Evolutionary conservation across 2,329 filamentous ascomycete genomes (phyloP), one percentile per base, ranked within the genome.

Genomic region (Falciphora oryzae): DNA sequence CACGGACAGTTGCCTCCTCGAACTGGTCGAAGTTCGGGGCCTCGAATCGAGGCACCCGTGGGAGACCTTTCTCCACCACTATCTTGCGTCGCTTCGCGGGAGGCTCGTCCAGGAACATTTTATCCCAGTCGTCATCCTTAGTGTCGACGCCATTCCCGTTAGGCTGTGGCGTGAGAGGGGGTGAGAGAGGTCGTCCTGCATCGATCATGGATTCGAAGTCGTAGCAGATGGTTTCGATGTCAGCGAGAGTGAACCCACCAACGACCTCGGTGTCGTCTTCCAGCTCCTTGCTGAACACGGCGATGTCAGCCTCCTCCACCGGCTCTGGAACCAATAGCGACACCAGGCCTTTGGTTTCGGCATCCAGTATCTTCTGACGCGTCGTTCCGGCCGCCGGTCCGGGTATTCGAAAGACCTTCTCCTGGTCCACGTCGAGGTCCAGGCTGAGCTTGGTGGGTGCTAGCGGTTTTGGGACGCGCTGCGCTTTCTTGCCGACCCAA

Each of bases 371-470:
- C 31, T 83, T 84, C 66, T 86, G 81, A 60, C 86, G 84, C 59
- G 87, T 84, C 14, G 73, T 75, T 3, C 75, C 72, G 4, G 80
- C 78, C 1, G 83, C 81, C 31, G 86, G 83, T 0, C 88, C 88
- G 0, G 86, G 83, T n/a, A 94, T 85, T 65, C 88, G 87, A 74
- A 98, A 99, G 31, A 85, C 82, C 70, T 93, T 92, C 75, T 96
- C 92, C 69, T 96, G 91, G 70, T 98, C 95, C 60, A 86, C 83
- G 3, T 91, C 90, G 44, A 98, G 80, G 67, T 99, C 95, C 18
- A 99, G 82, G 67, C 87, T 93, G 65, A 97, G 83, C 76, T 99
- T 99, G 27, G 90, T 93, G 0, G 93, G 92, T 6, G 93, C 84
- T 4, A 98, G 82, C 22, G 91, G 83, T 75, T 93, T 95, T 0